These are phyloP conservation scores for Castanea mollissima DNA, from an alignment of 306 rosid species.

Conservation along the genomic window DNA sequence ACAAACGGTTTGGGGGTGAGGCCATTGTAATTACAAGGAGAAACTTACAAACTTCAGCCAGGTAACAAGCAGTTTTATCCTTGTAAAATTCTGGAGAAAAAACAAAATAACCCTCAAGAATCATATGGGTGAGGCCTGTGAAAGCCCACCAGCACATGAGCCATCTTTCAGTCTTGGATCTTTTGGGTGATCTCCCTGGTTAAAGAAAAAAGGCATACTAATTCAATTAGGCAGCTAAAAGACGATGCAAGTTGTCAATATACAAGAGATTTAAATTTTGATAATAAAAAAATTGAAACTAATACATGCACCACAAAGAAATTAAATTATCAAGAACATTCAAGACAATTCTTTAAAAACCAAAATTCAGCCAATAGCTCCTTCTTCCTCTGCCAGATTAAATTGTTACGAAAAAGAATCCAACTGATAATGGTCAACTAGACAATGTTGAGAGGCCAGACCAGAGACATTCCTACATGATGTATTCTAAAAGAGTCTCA, in stretches of 20 bases:
- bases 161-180: slow-evolving; percentile 59
- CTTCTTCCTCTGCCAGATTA: background rate
- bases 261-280: background rate
- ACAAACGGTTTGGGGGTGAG: background rate
- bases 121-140: slow-evolving; percentile 81
- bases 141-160: slow-evolving; percentile 98
- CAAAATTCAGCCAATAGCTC: background rate
- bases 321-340: background rate
- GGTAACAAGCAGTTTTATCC: slow-evolving; percentile 63
- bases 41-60: slow-evolving; percentile 89
- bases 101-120: slow-evolving; percentile 81
- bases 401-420: background rate
- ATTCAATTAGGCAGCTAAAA: slow-evolving; percentile 5
- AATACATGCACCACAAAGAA: background rate
- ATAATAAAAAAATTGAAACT: background rate
- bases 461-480: background rate
- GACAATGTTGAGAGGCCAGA: background rate
- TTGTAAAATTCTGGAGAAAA: slow-evolving; percentile 80
- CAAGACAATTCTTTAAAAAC: background rate
- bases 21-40: background rate
- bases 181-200: slow-evolving; percentile 60
- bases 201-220: slow-evolving; percentile 2
- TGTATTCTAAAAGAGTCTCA: background rate
- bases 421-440: background rate
- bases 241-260: background rate